Evolutionary conservation across 306 rosid genomes (phyloP).

Genomic region (Lagenaria siceraria): DNA sequence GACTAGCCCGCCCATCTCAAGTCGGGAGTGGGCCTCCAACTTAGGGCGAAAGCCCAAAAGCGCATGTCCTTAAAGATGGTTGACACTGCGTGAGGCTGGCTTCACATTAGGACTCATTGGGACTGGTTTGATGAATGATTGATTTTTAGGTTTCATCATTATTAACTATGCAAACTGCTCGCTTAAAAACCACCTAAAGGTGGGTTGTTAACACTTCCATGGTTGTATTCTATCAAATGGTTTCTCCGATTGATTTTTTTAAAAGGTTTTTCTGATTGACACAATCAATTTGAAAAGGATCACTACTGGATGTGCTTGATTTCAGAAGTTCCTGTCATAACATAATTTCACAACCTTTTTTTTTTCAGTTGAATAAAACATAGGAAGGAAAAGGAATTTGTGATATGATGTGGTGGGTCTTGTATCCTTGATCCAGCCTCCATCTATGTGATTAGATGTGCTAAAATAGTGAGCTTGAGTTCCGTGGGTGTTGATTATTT

Average conservation of each 20-base stretch:
- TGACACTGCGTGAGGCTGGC: too few species aligned
- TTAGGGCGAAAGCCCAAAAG: too few species aligned
- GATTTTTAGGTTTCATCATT: background rate
- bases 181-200: background rate
- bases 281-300: background rate
- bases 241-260: background rate
- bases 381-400: background rate
- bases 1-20: too few species aligned
- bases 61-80: too few species aligned
- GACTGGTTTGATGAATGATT: background rate
- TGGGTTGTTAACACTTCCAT: background rate
- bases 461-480: background rate
- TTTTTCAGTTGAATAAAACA: background rate
- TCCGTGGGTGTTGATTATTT: background rate
- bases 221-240: background rate
- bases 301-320: background rate
- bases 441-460: background rate
- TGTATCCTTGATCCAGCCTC: background rate
- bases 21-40: too few species aligned
- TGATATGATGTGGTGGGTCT: background rate
- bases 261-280: background rate
- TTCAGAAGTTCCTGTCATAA: background rate
- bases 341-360: background rate
- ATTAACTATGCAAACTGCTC: background rate
- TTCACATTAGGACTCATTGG: too few species aligned